phyloP scores from a whole-genome alignment of 1,284 basidiomycete genomes.

The Gymnopus androsaceus region DNA sequence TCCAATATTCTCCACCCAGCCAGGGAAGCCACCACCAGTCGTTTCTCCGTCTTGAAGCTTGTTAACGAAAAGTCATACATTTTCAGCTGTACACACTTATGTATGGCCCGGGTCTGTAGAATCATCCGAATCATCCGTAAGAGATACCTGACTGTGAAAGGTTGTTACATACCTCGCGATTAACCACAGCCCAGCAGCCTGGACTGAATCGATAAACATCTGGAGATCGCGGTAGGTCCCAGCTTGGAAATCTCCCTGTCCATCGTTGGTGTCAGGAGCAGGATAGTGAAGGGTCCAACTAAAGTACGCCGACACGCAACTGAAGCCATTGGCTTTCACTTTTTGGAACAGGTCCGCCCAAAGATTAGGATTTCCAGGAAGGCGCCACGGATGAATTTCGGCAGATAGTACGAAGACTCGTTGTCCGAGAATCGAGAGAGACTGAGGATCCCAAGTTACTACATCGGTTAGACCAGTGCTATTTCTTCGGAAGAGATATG shows the following conservation, averaged over 20 bases:
- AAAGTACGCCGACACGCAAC: constrained; percentile 55
- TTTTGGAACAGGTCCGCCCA: constrained; percentile 64
- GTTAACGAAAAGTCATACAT: background rate
- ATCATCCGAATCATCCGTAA: background rate
- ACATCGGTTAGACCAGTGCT: constrained; percentile 51
- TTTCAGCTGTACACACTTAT: constrained; percentile 37
- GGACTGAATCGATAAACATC: constrained; percentile 50
- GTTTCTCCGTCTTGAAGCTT: constrained; percentile 46
- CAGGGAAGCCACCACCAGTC: constrained; percentile 60
- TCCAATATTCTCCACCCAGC: constrained; percentile 51
- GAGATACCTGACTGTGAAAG: constrained; percentile 4
- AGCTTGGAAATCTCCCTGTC: constrained; percentile 49
- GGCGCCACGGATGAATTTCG: constrained; percentile 51
- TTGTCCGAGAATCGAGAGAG: constrained; percentile 50
- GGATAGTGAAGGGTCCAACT: constrained; percentile 53
- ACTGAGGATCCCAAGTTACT: constrained; percentile 57
- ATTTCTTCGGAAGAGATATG: constrained; percentile 24
- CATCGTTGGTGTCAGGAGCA: constrained; percentile 44
- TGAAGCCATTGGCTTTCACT: constrained; percentile 41
- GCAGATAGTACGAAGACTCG: constrained; percentile 52
- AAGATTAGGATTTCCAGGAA: constrained; percentile 47
- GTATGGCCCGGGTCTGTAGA: constrained; percentile 48
- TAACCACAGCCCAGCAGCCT: constrained; percentile 55
- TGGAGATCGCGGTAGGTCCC: constrained; percentile 55
- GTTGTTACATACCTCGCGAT: constrained; percentile 43